These are phyloP conservation scores for Ajuga chamaepitys DNA, from an alignment of 257 asterid genomes.

Conservation along the genomic window DNA sequence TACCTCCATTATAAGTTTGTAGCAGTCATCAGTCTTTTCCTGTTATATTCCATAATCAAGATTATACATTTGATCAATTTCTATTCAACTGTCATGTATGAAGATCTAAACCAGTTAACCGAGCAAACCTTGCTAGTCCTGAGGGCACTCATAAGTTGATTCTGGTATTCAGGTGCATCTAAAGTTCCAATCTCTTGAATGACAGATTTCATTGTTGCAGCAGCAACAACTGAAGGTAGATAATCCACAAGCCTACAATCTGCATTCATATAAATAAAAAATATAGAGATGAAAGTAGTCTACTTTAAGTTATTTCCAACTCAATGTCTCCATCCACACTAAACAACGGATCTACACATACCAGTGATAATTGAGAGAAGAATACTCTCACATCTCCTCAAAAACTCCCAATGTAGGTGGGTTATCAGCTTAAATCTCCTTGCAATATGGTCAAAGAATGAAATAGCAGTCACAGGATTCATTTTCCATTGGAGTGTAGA, in stretches of 20 bases:
- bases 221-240: slow-evolving; percentile 48
- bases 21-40: slow-evolving; percentile 33
- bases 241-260: slow-evolving; percentile 52
- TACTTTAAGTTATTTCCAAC: too few species aligned
- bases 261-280: slow-evolving; percentile 16
- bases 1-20: slow-evolving; percentile 24
- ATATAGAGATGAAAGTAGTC: too few species aligned
- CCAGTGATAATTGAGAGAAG: slow-evolving; percentile 57
- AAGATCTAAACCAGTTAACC: background rate
- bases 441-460: slow-evolving; percentile 64
- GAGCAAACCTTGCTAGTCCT: slow-evolving; percentile 29
- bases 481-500: slow-evolving; percentile 73
- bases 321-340: too few species aligned
- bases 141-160: slow-evolving; percentile 23
- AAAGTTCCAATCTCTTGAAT: slow-evolving; percentile 29
- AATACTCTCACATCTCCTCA: slow-evolving; percentile 46
- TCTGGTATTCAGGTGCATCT: slow-evolving; percentile 24
- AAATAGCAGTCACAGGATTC: slow-evolving; percentile 75
- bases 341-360: slow-evolving; percentile 23
- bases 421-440: slow-evolving; percentile 54
- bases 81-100: background rate
- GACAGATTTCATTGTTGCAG: slow-evolving; percentile 30
- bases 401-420: slow-evolving; percentile 45
- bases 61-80: background rate
- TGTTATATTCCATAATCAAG: slow-evolving; percentile 17